Conservation (phyloP, 352 stramenopile species). For the Pythium angustatum region DNA sequence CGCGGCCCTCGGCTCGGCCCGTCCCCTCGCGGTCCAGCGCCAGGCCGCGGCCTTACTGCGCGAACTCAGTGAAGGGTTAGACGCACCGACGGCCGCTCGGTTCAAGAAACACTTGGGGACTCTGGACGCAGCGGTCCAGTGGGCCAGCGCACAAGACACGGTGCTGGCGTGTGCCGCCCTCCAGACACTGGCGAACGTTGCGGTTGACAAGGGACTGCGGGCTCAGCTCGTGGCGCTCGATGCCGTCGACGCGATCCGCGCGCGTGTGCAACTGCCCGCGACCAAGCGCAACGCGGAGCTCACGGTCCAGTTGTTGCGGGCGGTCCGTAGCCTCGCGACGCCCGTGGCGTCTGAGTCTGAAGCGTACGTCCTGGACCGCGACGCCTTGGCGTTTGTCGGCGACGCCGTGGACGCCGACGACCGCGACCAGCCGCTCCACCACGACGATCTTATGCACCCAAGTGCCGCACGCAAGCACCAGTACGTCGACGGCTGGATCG, state of each 20-base stretch:
- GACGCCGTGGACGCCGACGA: conserved; percentile 44
- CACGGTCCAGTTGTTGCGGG: conserved; percentile 50
- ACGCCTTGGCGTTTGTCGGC: conserved; percentile 64
- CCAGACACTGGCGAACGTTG: conserved; percentile 49
- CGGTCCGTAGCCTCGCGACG: conserved; percentile 50
- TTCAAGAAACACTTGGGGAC: conserved; percentile 33
- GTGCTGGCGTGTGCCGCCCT: conserved; percentile 40
- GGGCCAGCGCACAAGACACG: conserved; percentile 39
- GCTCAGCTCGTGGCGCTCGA: conserved; percentile 40
- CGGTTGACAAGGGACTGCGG: conserved; percentile 36
- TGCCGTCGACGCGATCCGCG: conserved; percentile 44
- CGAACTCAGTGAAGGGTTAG: conserved; percentile 42
- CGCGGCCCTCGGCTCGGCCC: conserved; percentile 19
- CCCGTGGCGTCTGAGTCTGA: conserved; percentile 25
- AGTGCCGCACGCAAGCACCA: conserved; percentile 40
- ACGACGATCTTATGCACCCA: conserved; percentile 60
- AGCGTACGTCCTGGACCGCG: conserved; percentile 40
- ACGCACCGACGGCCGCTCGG: conserved; percentile 1
- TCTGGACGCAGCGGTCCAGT: conserved; percentile 41
- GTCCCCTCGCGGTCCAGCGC: conserved; percentile 40
- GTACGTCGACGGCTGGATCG: conserved; percentile 78
- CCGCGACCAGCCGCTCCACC: conserved; percentile 47
- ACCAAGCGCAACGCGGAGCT: conserved; percentile 38
- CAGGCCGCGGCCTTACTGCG: conserved; percentile 45
- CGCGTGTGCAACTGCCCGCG: conserved; percentile 35